Base-by-base conservation (phyloP, 2,329 filamentous ascomycete genomes). In the Fusarium metavorans region DNA sequence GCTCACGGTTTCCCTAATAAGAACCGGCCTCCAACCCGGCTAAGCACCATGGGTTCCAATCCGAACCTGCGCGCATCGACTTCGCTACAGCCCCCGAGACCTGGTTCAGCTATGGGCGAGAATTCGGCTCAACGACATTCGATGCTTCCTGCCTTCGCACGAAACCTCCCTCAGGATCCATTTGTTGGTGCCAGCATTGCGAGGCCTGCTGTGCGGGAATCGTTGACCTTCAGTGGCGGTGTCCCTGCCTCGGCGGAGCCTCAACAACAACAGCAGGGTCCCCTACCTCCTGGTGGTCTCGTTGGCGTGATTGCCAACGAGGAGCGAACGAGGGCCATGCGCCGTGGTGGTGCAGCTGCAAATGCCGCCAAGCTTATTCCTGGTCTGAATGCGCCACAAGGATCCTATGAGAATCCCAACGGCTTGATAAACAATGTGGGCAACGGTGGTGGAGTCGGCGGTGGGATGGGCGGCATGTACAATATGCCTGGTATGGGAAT, bases 261-360 rank as follows among this genome's bases (percentile, higher is more conserved):
- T 45, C 82, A 79, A 27, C 82, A 79, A 32, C 77, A 37, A 37
- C 35, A 37, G 18, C 35, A 79, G 56, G 48, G 48, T 32, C 69
- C 83, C 30, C 79, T 88, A 7, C 92, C 92, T 18, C 92, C 93
- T 1, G 94, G 94, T 48, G 95, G 95, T 13, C 87, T 98, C 13
- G 93, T 98, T 23, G 95, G 95, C 11, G 94, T 98, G 10, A 98
- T 98, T 83, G 94, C 94, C 37, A 93, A 87, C 62, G 95, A 97
- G 83, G 95, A 97, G 82, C 89, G 94, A 57, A 92, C 93, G 45
- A 89, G 92, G 74, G 94, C 94, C 34, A 87, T 94, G 87, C 88
- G 95, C 76, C 88, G 95, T 79, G 94, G 94, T 37, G 97, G 93
- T 78, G 94, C 94, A 5, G 93, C 93, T 68, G 82, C 91, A 20